phyloP scores from a whole-genome alignment of 495 filamentous ascomycete genomes.

The Aspergillus funiculosus region DNA sequence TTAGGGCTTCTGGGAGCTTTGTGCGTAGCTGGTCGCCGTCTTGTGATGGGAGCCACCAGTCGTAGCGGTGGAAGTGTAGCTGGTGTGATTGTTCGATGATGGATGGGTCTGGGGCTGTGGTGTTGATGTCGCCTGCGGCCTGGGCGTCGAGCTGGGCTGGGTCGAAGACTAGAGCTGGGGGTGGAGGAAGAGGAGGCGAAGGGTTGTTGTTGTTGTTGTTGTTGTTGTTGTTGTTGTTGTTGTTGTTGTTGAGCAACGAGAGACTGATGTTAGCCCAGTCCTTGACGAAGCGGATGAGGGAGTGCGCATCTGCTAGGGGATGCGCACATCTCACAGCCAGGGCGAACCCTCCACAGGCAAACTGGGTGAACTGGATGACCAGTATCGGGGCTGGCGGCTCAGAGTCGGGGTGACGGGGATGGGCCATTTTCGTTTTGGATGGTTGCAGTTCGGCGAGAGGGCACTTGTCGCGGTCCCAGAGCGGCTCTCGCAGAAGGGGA shows the following conservation, averaged over 20 bases:
- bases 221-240: too few species aligned
- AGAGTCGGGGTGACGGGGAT: constrained; percentile 16
- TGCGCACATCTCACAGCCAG: constrained; percentile 41
- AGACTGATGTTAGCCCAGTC: constrained; percentile 34
- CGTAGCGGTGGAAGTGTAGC: constrained; percentile 28
- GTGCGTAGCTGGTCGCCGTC: constrained; percentile 9
- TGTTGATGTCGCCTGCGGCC: constrained; percentile 30
- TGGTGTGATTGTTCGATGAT: constrained; percentile 13
- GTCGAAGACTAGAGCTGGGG: constrained; percentile 22
- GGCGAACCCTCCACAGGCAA: constrained; percentile 38
- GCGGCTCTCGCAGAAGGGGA: constrained; percentile 22
- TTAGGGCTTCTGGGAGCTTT: constrained; percentile 17
- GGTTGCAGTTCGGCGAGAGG: constrained; percentile 14
- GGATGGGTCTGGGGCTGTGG: constrained; percentile 12
- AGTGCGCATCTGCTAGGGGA: constrained; percentile 42
- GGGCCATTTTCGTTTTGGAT: background rate
- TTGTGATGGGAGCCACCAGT: constrained; percentile 24
- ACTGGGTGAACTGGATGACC: constrained; percentile 34
- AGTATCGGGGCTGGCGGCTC: constrained; percentile 23
- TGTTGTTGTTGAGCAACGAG: too few species aligned
- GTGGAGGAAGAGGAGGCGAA: constrained; percentile 3
- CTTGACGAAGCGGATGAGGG: constrained; percentile 42
- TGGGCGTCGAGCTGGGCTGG: constrained; percentile 24
- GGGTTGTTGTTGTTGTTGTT: background rate
- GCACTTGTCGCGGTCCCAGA: constrained; percentile 24